Evolutionary conservation across 495 filamentous ascomycete genomes (phyloP).

Genomic region (Penicillium longicatenatum): DNA sequence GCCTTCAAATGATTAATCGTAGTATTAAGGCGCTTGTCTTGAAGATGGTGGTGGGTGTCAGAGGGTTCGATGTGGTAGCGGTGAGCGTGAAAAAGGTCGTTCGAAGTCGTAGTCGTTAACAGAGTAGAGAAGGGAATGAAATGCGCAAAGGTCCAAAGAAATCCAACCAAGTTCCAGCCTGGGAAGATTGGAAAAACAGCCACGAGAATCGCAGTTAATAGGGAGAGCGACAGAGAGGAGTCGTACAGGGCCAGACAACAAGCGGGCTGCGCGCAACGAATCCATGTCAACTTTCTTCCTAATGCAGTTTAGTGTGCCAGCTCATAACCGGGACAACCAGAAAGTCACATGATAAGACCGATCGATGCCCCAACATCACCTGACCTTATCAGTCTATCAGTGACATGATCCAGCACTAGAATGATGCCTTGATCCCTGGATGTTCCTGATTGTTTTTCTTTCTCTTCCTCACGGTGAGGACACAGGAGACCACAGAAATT

Average conservation of each 20-base stretch:
- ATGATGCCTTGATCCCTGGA: background rate
- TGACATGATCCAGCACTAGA: background rate
- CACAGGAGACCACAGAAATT: background rate
- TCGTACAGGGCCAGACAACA: conserved; percentile 27
- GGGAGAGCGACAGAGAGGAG: conserved; percentile 12
- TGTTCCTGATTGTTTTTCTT: background rate
- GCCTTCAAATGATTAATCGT: conserved; percentile 3
- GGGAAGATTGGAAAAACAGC: conserved; percentile 15
- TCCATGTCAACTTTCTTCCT: conserved; percentile 42
- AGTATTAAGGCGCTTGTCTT: background rate
- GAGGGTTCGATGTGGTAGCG: conserved; percentile 2
- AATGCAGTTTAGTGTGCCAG: conserved; percentile 41
- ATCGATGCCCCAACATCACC: conserved; percentile 12
- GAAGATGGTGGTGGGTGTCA: background rate
- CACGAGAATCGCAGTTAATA: background rate
- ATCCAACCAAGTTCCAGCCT: background rate
- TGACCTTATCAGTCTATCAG: conserved; percentile 9
- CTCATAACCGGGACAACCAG: conserved; percentile 48
- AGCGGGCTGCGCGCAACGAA: conserved; percentile 25
- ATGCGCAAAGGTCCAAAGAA: background rate
- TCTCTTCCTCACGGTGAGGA: background rate
- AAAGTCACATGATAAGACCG: conserved; percentile 23
- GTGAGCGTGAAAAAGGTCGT: conserved; percentile 9
- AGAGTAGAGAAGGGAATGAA: background rate
- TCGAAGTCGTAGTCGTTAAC: conserved; percentile 2